Base-by-base conservation (phyloP, 371 early-diverging fungal species). In the Mortierella sp. region DNA sequence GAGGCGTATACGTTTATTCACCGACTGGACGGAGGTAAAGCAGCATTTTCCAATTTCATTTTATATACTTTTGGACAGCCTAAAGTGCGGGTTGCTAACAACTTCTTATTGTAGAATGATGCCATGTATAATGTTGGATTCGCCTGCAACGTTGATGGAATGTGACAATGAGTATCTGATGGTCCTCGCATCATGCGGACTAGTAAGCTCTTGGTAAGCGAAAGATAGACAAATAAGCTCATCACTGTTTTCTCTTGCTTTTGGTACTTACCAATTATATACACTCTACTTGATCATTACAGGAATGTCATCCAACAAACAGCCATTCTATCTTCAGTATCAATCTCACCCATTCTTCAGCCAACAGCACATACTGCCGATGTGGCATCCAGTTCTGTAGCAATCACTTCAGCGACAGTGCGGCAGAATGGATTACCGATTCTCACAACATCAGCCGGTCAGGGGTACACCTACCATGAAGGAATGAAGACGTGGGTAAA, bases 401-500 rank as follows among this genome's bases (percentile, higher is more conserved):
- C 89, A 3, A 90, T 95, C 58, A 87, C 86, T 19, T 86, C 88
- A 40, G 90, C 91, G 9, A 84, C 88, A 11, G 83, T 95, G 5
- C 84, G 89, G 15, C 76, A 83, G 9, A 89, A 93, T 19, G 96
- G 97, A 0, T 69, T 89, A 10, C 95, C 95, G 0, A 66, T 95
- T 3, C 69, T 97, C 5, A 87, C 91, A 19, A 91, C 95, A 0
- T 90, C 93, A 16, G 86, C 89, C 36, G 91, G 92, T 6, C 91
- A 94, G 58, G 90, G 91, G n/a, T 96, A 88, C 80, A 85, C 89
- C 3, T 97, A 93, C 75, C 91, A 93, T 71, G 61, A 83, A 5
- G 81, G 72, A 13, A 91, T 96, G 92, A 87, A 87, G 66, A 73
- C 84, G 13, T 97, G 96, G 96, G 76, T 93, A 45, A 87, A 92